Evolutionary conservation across 306 rosid genomes (phyloP).

Genomic region (Begonia fuchsioides): DNA sequence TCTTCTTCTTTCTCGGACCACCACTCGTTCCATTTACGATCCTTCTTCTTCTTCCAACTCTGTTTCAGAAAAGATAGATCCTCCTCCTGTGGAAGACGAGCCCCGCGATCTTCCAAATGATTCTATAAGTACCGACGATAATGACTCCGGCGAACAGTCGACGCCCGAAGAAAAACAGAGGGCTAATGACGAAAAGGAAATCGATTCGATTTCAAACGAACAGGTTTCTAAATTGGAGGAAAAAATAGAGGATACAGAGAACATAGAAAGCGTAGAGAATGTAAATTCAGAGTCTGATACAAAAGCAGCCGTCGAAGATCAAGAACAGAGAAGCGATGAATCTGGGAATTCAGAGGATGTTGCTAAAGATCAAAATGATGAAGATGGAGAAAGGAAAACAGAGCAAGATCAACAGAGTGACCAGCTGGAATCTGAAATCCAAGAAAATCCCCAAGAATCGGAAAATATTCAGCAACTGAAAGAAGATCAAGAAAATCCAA

Average conservation of each 20-base stretch:
- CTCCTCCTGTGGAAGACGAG: constrained; percentile 37
- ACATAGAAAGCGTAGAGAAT: constrained; percentile 4
- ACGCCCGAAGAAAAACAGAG: constrained; percentile 14
- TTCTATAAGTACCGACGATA: constrained; percentile 48
- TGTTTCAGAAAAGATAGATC: constrained; percentile 6
- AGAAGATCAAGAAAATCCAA: constrained; percentile 27
- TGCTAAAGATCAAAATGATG: not conserved
- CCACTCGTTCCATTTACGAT: constrained; percentile 19
- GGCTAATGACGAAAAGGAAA: constrained; percentile 10
- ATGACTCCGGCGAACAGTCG: constrained; percentile 11
- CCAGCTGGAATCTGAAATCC: not conserved
- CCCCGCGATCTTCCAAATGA: constrained; percentile 72
- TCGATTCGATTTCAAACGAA: not conserved
- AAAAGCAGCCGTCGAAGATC: constrained; percentile 9
- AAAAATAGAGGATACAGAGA: constrained; percentile 16
- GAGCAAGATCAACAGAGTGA: constrained; percentile 5
- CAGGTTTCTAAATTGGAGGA: constrained; percentile 1
- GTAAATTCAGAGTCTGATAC: constrained; percentile 4
- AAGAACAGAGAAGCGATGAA: constrained; percentile 4
- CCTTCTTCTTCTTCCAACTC: constrained; percentile 2
- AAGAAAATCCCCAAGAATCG: constrained; percentile 4
- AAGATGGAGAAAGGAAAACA: constrained; percentile 7
- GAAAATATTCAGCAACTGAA: constrained; percentile 17
- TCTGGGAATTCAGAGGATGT: constrained; percentile 11
- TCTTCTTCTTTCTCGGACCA: constrained; percentile 13